Evolutionary conservation across 2,329 filamentous ascomycete species (phyloP), one percentile per base, ranked within the genome.

Genomic region (Paracoccidioides lutzii): DNA sequence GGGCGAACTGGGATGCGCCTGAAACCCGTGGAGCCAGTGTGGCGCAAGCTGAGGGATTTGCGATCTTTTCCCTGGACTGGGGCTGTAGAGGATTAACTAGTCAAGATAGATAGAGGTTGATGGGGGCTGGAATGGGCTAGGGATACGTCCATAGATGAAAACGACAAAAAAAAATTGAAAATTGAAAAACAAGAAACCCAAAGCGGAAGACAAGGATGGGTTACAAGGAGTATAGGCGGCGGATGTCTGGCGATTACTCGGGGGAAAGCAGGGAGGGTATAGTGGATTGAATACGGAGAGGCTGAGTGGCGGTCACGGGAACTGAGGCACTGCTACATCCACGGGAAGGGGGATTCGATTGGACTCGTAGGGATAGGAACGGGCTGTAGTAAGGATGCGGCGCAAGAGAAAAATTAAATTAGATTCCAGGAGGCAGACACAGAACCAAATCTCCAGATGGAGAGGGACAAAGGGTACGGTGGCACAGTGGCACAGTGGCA

Each of bases 1-100:
- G 40, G 66, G 68, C 66, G 65, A 67, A 35, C 14, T 41, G 28
- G 51, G 43, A 41, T 66, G 67, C 63, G 68, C 67, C 66, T 66
- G 63, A 63, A 66, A 63, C 64, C 64, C 64, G 38, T 35, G 52
- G 38, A 38, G 44, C 44, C 35, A 71, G 68, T 72, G 71, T 73
- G 70, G 71, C 71, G 71, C 70, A 73, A 73, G 70, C 70, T 73
- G 69, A 72, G 63, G 63, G 65, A 63, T 68, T 71, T 52, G 38
- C 41, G 54, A 37, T 40, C 35, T 48, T 38, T 43, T 37, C 35
- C n/a, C 43, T 44, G 15, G 49, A 40, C 35, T 42, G 3, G 14
- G 30, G 14, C 51, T 22, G 30, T 10, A 3, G 38, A 32, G 51
- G 28, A 33, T 32, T 33, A 42, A 30, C 30, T 15, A 35, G 51